Base-by-base conservation (phyloP, 139 green algal species). In the Haematococcus lacustris region DNA sequence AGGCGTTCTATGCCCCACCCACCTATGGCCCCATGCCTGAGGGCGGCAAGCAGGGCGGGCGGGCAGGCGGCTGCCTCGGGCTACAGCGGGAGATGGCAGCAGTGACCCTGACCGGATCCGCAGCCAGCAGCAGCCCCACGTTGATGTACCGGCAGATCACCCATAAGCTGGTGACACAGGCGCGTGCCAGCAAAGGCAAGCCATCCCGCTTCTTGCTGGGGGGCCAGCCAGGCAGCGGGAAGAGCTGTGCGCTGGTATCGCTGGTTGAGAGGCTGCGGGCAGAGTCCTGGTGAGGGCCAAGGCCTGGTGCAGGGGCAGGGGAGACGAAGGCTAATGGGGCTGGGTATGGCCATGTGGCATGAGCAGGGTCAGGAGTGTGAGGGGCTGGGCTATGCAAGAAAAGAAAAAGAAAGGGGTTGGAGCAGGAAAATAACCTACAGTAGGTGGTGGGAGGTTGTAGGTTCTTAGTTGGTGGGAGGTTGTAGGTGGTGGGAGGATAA, bases 211-310 rank as follows among this genome's bases (percentile, higher is more conserved):
- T 3, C 28, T 82, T 83, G n/a, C 61, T 75, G 37, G 33, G 38
- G 35, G 70, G 70, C 30, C 70, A 53, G 9, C 32, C 53, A 2
- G 87, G 88, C 35, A 66, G 50, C 30, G 87, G 87, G 70, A 91
- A 91, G 70, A 86, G 74, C 51, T 47, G 91, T 23, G 78, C 86
- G 1, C 66, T 93, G 5, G 87, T 80, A 57, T 47, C 74, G 21
- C 66, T 88, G 25, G 88, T 85, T 59, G 76, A 86, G 39, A 83
- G 81, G 73, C 85, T 81, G 0, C 76, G 88, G 23, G 53, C 63
- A 34, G 72, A 68, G 5, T 85, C 78, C 38, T 87, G 83, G 77
- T 79, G 51, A 59, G 70, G 59, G 70, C 4, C 25, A 6, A 32
- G 28, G 9, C 9, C 37, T 69, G 63, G 4, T 21, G 3, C 9